phyloP scores from a whole-genome alignment of 805 yeast species.

The Ogataea trehalophila region DNA sequence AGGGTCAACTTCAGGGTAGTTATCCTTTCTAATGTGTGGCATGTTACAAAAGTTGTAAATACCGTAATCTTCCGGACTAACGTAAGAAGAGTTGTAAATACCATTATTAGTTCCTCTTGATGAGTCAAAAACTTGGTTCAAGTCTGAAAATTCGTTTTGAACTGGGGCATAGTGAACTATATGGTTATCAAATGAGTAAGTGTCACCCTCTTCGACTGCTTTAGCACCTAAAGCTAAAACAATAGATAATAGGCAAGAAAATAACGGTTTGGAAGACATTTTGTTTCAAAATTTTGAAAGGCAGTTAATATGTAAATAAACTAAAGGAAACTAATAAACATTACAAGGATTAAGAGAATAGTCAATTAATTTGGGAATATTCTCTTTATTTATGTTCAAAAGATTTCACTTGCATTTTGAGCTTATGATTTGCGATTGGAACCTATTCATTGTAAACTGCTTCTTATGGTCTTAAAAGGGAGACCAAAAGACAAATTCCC shows the following conservation, averaged over 20 bases:
- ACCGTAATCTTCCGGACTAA: conserved; percentile 27
- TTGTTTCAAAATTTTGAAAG: background rate
- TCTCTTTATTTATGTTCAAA: too few relatives aligned
- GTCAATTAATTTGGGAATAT: too few relatives aligned
- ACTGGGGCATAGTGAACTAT: conserved; percentile 15
- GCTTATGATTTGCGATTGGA: too few relatives aligned
- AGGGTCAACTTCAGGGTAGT: conserved; percentile 18
- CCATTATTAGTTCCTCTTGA: conserved; percentile 26
- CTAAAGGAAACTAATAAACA: too few relatives aligned
- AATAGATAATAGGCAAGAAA: background rate
- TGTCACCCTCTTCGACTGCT: background rate
- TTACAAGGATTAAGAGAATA: too few relatives aligned
- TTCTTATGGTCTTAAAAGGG: too few relatives aligned
- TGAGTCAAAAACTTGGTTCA: conserved; percentile 19
- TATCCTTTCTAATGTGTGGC: conserved; percentile 38
- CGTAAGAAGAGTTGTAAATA: conserved; percentile 20
- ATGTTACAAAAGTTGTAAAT: conserved; percentile 40
- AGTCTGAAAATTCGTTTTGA: conserved; percentile 14
- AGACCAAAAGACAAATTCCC: too few relatives aligned
- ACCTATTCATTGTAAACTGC: too few relatives aligned
- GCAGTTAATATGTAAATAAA: too few relatives aligned
- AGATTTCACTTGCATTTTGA: too few relatives aligned
- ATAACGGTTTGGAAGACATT: background rate
- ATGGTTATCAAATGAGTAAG: conserved; percentile 4
- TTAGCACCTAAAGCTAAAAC: background rate